Evolutionary conservation across 2,329 filamentous ascomycete species (phyloP).

Genomic region (Graphiopsis chlorocephala): DNA sequence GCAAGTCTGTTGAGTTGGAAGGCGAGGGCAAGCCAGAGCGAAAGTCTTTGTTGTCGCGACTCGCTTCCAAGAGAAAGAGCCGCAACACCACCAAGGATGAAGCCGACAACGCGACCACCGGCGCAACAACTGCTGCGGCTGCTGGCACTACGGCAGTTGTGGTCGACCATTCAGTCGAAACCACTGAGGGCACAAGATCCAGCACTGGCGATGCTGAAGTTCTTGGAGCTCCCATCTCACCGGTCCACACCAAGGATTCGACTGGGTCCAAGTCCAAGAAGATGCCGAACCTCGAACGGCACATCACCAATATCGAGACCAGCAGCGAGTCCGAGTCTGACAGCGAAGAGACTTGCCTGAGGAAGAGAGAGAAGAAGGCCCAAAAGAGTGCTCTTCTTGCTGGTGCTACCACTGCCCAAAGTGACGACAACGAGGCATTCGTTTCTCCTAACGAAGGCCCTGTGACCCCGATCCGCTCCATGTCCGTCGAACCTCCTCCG

Average conservation of each 20-base stretch:
- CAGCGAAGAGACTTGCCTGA: constrained; percentile 19
- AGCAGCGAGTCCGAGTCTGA: constrained; percentile 20
- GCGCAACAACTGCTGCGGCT: constrained; percentile 14
- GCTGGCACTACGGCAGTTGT: constrained; percentile 13
- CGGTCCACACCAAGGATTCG: constrained; percentile 13
- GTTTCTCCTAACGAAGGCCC: neutral
- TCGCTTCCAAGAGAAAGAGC: constrained; percentile 23
- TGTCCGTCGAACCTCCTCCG: neutral
- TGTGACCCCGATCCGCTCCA: neutral
- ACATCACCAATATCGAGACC: constrained; percentile 31
- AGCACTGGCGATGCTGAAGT: neutral
- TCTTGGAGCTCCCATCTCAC: neutral
- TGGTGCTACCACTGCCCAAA: neutral
- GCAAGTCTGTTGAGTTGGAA: constrained; percentile 37
- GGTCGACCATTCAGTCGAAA: constrained; percentile 14
- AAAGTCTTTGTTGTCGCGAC: constrained; percentile 14
- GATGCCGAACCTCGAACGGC: constrained; percentile 32
- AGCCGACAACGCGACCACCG: constrained; percentile 17
- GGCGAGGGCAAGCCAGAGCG: constrained; percentile 29
- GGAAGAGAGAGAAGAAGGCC: constrained; percentile 21
- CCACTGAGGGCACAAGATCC: neutral
- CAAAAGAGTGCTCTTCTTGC: neutral
- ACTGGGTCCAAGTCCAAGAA: constrained; percentile 7
- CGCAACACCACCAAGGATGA: constrained; percentile 29
- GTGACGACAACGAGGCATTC: neutral